These are phyloP conservation scores for Inga oerstediana DNA, from an alignment of 306 rosid species.

Conservation along the genomic window DNA sequence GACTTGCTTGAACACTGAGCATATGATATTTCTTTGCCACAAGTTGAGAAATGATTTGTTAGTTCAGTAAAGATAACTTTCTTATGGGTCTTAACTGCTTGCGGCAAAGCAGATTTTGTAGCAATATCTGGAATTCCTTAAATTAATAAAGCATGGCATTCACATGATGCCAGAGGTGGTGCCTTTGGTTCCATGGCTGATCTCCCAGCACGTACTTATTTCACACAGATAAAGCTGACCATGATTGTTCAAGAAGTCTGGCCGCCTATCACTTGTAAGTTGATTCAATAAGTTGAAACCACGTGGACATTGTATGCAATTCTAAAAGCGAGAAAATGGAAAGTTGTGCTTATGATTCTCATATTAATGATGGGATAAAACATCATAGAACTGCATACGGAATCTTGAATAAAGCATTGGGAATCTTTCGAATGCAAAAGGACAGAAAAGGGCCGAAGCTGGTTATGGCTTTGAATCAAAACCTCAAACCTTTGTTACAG, in stretches of 20 bases:
- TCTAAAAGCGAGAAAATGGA: conserved; percentile 74
- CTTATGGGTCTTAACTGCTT: conserved; percentile 36
- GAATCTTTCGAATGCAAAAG: conserved; percentile 52
- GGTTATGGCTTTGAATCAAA: conserved; percentile 44
- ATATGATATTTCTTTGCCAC: conserved; percentile 38
- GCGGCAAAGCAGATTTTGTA: neutral
- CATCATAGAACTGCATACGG: conserved; percentile 58
- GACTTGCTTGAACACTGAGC: conserved; percentile 55
- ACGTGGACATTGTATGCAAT: conserved; percentile 77
- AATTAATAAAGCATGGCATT: conserved; percentile 53
- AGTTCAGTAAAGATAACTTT: conserved; percentile 59
- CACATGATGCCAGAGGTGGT: conserved; percentile 69
- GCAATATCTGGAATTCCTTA: conserved; percentile 54
- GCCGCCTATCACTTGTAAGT: conserved; percentile 58
- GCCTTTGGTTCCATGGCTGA: conserved; percentile 85
- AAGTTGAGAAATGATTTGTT: conserved; percentile 53
- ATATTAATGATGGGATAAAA: conserved; percentile 45
- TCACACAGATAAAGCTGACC: conserved; percentile 52
- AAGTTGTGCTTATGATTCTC: conserved; percentile 60
- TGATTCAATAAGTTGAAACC: conserved; percentile 63
- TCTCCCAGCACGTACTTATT: conserved; percentile 61
- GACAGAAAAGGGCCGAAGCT: conserved; percentile 45
- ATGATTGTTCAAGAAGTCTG: conserved; percentile 60
- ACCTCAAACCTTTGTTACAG: conserved; percentile 40
- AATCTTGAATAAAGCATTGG: conserved; percentile 72